phyloP scores from a whole-genome alignment of 108 stramenopile species.

The Cyclotella sp. region DNA sequence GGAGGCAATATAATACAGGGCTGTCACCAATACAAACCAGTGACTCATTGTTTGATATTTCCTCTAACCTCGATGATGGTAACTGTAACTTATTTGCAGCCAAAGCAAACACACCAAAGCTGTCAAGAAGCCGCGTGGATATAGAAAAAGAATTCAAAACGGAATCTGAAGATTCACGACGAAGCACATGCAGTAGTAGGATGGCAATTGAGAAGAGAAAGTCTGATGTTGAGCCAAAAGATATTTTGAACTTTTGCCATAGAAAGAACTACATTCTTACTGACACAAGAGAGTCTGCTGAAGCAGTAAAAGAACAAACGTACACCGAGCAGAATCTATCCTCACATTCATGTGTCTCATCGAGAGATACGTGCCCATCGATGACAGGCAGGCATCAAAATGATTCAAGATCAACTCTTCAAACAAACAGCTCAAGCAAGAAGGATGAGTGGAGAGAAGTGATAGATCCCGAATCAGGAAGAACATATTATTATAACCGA shows the following conservation, averaged over 20 bases:
- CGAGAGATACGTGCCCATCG: neutral
- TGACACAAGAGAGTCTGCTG: neutral
- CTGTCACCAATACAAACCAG: conserved; percentile 4
- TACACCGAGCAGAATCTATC: neutral
- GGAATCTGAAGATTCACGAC: no score
- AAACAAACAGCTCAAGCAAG: neutral
- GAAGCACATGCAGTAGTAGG: no score
- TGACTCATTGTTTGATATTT: conserved; percentile 12
- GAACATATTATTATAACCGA: conserved; percentile 92
- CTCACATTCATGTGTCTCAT: neutral
- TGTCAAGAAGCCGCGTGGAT: neutral
- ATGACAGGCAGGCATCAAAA: neutral
- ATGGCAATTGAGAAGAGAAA: no score
- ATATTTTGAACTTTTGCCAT: no score
- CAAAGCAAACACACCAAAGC: neutral
- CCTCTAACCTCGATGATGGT: neutral
- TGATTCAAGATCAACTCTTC: conserved; percentile 1
- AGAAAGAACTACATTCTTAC: no score
- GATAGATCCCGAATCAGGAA: conserved; percentile 76
- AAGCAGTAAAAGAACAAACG: neutral
- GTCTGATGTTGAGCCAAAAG: no score
- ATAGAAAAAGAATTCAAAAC: no score
- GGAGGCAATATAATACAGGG: neutral
- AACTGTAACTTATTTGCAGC: neutral
- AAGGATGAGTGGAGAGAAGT: conserved; percentile 70